Base-by-base conservation (phyloP, 768 basidiomycete genomes). In the Lactarius quietus region DNA sequence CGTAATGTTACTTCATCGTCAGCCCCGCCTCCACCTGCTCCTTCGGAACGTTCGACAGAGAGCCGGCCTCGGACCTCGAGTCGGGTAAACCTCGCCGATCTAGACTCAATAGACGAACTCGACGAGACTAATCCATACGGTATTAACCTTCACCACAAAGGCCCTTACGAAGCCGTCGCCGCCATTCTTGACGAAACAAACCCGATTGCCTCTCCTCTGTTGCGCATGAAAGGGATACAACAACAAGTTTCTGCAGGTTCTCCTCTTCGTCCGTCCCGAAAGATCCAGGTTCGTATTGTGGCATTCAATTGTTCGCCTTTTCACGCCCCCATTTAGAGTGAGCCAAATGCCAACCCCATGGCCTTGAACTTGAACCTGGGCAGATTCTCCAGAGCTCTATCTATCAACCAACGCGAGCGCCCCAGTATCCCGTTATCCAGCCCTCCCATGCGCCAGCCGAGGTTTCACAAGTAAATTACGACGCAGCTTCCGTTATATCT, bases 71-170 rank as follows among this genome's bases (percentile, higher is more conserved):
- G 73, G 62, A 72, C 73, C 36, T 71, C 71, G 0, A 73, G 72
- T 57, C 65, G 72, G 8, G 67, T 74, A 18, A 67, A 71, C 57
- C 67, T 73, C 52, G 68, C 66, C 65, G 71, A 76, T 41, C 79
- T 92, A 59, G 90, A 92, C 76, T 80, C 81, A 35, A 87, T 93
- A 66, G 90, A 93, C 72, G 88, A 90, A 74, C 75, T 92, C 38
- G 91, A 92, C 73, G 88, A 90, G 72, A 83, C 84, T 7, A 88
- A 86, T 73, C 89, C 90, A 2, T 79, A 86, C 64, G 90, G 90
- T 4, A 65, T 80, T 9, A 74, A 79, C 20, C 76, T 87, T 67
- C 90, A 92, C 72, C 89, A 92, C 69, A 79, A 78, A 36, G 86
- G 89, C 0, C 89, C 89, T n/a, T 93, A 92, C 70, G 88, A 92